A percentile compares a stretch with the other conserved stretches of the same genome.
These are phyloP conservation scores for Aspergillus conjunctus DNA, from an alignment of 495 filamentous ascomycete species.

Conservation along the genomic window DNA sequence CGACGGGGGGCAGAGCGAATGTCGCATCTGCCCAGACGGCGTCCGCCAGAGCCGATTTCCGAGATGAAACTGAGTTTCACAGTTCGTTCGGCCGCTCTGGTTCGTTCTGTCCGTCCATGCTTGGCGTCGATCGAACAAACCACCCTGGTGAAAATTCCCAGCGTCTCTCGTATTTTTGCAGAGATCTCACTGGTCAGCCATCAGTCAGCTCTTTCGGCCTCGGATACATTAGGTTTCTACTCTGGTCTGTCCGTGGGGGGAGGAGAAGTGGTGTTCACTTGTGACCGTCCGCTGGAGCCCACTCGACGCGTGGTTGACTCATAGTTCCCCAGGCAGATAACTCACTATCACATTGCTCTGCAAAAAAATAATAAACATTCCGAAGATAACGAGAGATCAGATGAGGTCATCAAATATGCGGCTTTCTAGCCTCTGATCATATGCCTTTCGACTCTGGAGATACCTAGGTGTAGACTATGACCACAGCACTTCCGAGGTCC, in stretches of 20 bases:
- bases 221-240: not conserved
- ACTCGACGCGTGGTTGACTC: not conserved
- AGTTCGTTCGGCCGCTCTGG: not conserved
- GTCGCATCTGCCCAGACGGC: not conserved
- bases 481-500: not conserved
- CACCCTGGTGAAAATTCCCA: constrained; percentile 3
- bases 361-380: not conserved
- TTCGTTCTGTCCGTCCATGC: constrained; percentile 2
- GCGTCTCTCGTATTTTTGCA: constrained; percentile 1
- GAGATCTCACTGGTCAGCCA: not conserved
- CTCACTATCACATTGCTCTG: not conserved
- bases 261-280: not conserved
- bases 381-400: not conserved
- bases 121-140: constrained; percentile 7
- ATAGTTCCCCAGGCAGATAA: not conserved
- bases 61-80: constrained; percentile 6
- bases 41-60: not conserved
- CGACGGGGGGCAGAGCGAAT: not conserved
- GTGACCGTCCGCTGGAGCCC: not conserved
- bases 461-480: not conserved
- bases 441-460: not conserved
- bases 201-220: not conserved
- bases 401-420: not conserved
- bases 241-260: not conserved
- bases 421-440: not conserved